Percentiles rank a stretch among this genome's conserved stretches.
Evolutionary conservation across 192 early-diverging fungal genomes (phyloP).

Genomic region (Linnemannia schmuckeri): DNA sequence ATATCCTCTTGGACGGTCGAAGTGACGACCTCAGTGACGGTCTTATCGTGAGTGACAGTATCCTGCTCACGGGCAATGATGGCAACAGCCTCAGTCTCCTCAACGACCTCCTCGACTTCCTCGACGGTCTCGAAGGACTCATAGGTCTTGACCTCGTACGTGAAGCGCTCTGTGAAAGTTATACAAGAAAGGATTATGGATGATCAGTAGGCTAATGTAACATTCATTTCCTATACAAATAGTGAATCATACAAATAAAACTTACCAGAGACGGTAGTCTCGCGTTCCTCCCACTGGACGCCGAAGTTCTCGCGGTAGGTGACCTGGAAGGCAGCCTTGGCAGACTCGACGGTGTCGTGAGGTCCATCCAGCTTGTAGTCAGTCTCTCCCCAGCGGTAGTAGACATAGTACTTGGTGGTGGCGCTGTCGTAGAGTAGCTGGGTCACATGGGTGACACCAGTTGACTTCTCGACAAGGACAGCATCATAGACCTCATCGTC

Average conservation of each 20-base stretch:
- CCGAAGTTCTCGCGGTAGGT: constrained; percentile 32
- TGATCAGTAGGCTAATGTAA: too few species aligned
- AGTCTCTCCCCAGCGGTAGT: too few species aligned
- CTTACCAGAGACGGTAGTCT: constrained; percentile 8
- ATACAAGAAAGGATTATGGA: too few species aligned
- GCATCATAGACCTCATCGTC: constrained; percentile 36
- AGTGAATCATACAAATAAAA: not conserved
- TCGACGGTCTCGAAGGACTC: constrained; percentile 21
- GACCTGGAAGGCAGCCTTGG: constrained; percentile 28
- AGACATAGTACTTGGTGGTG: constrained; percentile 26
- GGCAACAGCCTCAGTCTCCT: too few species aligned
- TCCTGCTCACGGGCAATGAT: too few species aligned
- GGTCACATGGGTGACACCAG: constrained; percentile 25
- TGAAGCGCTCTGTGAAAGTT: constrained; percentile 16
- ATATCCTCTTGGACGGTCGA: not conserved
- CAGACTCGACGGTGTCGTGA: too few species aligned
- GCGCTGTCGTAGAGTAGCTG: constrained; percentile 30
- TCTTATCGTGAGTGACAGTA: too few species aligned
- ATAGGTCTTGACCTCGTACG: constrained; percentile 22
- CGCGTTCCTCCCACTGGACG: constrained; percentile 28
- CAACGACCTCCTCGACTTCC: constrained; percentile 35
- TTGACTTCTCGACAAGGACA: constrained; percentile 24
- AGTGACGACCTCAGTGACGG: not conserved
- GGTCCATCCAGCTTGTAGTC: too few species aligned
- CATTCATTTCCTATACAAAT: too few species aligned